Evolutionary conservation across 1,284 basidiomycete genomes (phyloP).

Genomic region (Ceratorhiza oryzae-sativae): DNA sequence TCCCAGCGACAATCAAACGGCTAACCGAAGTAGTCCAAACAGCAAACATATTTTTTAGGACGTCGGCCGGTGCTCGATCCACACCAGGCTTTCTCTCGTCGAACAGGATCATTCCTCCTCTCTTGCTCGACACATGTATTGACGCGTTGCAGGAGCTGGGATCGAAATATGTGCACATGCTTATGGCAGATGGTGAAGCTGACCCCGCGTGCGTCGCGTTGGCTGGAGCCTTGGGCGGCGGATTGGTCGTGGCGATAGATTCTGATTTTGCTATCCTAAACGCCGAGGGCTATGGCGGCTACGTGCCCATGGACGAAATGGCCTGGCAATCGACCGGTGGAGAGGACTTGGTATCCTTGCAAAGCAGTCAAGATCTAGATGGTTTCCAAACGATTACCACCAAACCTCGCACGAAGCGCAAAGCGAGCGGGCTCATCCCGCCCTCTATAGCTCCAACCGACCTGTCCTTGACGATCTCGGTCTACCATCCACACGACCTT

Average conservation of each 20-base stretch:
- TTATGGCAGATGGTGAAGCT: conserved; percentile 85
- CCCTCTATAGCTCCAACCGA: conserved; percentile 49
- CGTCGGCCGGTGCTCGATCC: conserved; percentile 73
- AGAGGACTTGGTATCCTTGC: conserved; percentile 41
- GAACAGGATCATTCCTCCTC: conserved; percentile 77
- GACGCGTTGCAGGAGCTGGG: conserved; percentile 57
- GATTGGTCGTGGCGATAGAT: conserved; percentile 74
- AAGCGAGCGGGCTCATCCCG: conserved; percentile 60
- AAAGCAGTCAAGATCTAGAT: conserved; percentile 55
- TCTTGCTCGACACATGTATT: conserved; percentile 67
- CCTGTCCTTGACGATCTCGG: conserved; percentile 54
- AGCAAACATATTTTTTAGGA: conserved; percentile 82
- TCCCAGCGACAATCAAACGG: conserved; percentile 70
- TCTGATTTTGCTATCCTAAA: conserved; percentile 84
- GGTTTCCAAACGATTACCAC: conserved; percentile 66
- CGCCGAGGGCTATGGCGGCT: conserved; percentile 74
- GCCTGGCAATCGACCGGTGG: conserved; percentile 62
- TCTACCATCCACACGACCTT: conserved; percentile 70
- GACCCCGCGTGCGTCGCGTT: conserved; percentile 86
- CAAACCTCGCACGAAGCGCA: conserved; percentile 34
- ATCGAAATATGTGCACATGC: conserved; percentile 54
- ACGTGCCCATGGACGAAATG: conserved; percentile 82
- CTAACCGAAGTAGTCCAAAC: conserved; percentile 66
- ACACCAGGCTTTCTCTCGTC: conserved; percentile 74
- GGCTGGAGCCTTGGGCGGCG: conserved; percentile 75